Base-by-base conservation (phyloP, 345 rosid species). In the Hibiscus trionum region DNA sequence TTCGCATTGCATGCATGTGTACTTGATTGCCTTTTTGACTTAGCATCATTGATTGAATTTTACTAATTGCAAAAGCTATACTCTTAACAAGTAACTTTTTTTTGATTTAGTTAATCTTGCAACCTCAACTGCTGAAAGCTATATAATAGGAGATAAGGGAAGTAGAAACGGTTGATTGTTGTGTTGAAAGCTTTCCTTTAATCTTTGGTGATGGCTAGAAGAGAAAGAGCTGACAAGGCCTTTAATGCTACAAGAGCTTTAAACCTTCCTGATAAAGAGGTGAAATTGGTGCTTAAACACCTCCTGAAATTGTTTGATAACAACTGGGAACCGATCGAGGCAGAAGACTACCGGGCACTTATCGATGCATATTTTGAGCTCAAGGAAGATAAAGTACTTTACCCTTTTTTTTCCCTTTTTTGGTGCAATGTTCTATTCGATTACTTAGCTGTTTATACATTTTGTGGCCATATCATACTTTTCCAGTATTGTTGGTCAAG, bases 251-350 rank as follows among this genome's bases (percentile, higher is more conserved):
- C 88, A 60, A 86, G 84, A 57, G 79, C 79, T 31, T 56, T 89
- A 31, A 84, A 80, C 4, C 80, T 91, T 76, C 65, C 84, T 0
- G 84, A 76, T 63, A 67, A 77, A 11, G 85, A 86, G 82, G 81
- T 82, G 52, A 80, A 72, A 66, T 79, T 82, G 1, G 85, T 86
- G 72, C 79, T 93, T 61, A 60, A 42, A 76, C 9, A 82, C 56
- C 86, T 93, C 0, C 61, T 82, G 42, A 73, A 60, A 73, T 61
- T 86, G 44, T 80, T 52, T 69, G 81, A 76, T 19, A 75, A 35
- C 29, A 86, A 85, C 7, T 93, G 98, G 98, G 89, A 83, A 4
- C 75, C 3, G 4, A 81, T 93, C 0, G 90, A 82, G 83, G 75
- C 83, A 37, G 91, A 93, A 61, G 78, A 85, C 58, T 90, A 85